Base-by-base conservation (phyloP, 352 stramenopile genomes). In the Phytophthora palmivora region DNA sequence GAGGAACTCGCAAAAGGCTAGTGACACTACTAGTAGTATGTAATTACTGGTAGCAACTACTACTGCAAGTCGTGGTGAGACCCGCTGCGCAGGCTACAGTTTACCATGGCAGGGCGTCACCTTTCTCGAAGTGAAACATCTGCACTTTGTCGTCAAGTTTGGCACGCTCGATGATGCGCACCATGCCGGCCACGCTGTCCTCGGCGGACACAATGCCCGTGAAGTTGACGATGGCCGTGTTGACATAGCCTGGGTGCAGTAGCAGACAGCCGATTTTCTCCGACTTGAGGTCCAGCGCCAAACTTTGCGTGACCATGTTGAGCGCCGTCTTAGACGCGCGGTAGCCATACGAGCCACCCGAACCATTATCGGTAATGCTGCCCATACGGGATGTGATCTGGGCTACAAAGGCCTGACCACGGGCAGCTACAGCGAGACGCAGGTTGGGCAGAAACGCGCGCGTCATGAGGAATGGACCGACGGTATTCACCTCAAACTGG, bases 281-380 rank as follows among this genome's bases (percentile, higher is more conserved):
- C 3, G 21, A 18, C 38, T 73, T 60, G 28, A 93, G 56, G 39
- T 89, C 84, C 4, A 86, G 16, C 11, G 74, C 46, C 21, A 93
- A 51, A 50, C 71, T 83, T 62, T 87, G 82, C 24, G 61, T 79
- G 37, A 91, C 58, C 68, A 90, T 93, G 72, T 96, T 94, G 34
- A 94, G 74, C 43, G 88, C 85, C 18, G 78, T 67, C 68, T 95
- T 94, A 44, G 83, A 94, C 58, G 88, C 71, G 30, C 86, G 82
- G 68, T 96, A 95, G 39, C 72, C 82, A 58, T 95, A 93, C 34
- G 62, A 66, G 3, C 84, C 79, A 18, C 87, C 87, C 1, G 69
- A 84, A 14, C 44, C 56, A 36, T 88, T 89, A 55, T 81, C 67
- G n/a, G 69, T 32, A 51, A 92, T 83, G 62, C 79, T 85, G 51